phyloP scores from a whole-genome alignment of 2,329 filamentous ascomycete genomes.

The Geosmithia putterillii region DNA sequence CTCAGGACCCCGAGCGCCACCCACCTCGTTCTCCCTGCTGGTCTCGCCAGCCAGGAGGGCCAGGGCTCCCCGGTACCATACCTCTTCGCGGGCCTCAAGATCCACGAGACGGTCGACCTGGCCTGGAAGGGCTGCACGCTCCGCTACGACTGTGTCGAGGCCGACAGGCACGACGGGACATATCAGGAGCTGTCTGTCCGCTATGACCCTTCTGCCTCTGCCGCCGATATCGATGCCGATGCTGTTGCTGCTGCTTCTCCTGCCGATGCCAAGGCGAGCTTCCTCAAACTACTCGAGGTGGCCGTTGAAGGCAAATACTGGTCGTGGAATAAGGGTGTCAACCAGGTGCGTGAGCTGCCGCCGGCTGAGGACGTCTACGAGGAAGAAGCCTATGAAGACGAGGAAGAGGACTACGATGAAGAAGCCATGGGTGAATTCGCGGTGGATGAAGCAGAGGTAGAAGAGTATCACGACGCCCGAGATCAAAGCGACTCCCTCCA shows the following conservation, averaged over 20 bases:
- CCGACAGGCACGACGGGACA: slow-evolving; percentile 35
- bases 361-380: neutral
- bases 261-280: neutral
- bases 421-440: neutral
- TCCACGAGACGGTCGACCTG: slow-evolving; percentile 32
- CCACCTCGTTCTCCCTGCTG: slow-evolving; percentile 9
- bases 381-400: neutral
- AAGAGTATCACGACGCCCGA: neutral
- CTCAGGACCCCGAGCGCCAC: slow-evolving; percentile 24
- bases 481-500: neutral
- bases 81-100: slow-evolving; percentile 33
- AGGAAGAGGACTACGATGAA: neutral
- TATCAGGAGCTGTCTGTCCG: slow-evolving; percentile 35
- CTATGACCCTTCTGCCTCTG: neutral
- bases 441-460: neutral
- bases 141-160: slow-evolving; percentile 38
- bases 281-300: neutral
- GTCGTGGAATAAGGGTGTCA: slow-evolving; percentile 8
- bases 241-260: too few species aligned
- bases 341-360: slow-evolving; percentile 8
- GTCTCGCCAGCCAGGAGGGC: neutral
- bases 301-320: slow-evolving; percentile 2
- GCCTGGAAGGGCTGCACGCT: slow-evolving; percentile 31
- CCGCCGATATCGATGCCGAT: neutral
- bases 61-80: too few species aligned